Conservation (phyloP, 345 rosid species). For the Hibiscus mutabilis region DNA sequence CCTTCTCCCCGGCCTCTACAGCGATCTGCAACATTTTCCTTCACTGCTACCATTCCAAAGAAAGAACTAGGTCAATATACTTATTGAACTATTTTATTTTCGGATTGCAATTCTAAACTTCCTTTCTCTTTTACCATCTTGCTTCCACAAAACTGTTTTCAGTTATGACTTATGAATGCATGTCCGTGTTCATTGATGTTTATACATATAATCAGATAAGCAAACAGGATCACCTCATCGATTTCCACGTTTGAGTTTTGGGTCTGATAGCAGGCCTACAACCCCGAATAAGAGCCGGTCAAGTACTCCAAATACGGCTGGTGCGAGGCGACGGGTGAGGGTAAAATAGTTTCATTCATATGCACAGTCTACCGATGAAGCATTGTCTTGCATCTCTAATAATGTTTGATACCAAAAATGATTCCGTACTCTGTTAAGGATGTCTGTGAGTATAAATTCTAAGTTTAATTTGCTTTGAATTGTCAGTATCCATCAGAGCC, state of each 20-base stretch:
- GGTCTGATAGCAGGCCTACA: slow-evolving; percentile 60
- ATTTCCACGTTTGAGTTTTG: slow-evolving; percentile 80
- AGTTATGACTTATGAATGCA: neutral
- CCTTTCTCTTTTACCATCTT: neutral
- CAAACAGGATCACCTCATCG: slow-evolving; percentile 72
- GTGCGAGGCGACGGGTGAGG: slow-evolving; percentile 48
- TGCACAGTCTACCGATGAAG: neutral
- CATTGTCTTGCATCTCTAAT: neutral
- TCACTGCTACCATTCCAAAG: slow-evolving; percentile 52
- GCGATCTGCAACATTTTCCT: slow-evolving; percentile 66
- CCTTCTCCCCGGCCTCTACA: slow-evolving; percentile 61
- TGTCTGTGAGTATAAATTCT: neutral
- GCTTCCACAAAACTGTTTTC: neutral
- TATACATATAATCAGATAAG: slow-evolving; percentile 39
- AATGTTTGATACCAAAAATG: neutral
- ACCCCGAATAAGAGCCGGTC: slow-evolving; percentile 62
- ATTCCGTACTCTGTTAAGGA: neutral
- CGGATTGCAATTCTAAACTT: neutral
- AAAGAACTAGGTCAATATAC: slow-evolving; percentile 49
- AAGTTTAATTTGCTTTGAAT: neutral
- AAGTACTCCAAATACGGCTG: slow-evolving; percentile 46
- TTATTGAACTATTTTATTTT: neutral
- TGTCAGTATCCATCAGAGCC: slow-evolving; percentile 82
- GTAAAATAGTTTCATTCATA: neutral
- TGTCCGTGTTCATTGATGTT: neutral